Evolutionary conservation across 129 eudicot genomes (phyloP), one percentile per base, ranked within the genome.

Genomic region (Artemisia tridentata): DNA sequence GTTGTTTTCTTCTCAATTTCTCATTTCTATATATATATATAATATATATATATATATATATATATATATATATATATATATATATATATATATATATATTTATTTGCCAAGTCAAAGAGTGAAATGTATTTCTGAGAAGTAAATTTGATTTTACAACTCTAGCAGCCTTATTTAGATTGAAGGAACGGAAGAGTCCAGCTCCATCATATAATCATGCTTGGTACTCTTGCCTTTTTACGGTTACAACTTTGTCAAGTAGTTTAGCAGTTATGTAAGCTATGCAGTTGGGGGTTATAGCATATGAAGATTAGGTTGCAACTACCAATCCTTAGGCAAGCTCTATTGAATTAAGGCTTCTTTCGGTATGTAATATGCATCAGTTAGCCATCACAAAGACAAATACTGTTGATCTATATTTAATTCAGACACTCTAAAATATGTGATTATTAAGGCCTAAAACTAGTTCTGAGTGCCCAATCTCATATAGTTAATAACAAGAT

Each of bases 251-350:
- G 55, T 31, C 41, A 31, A 31, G 7, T 31, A 31, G 41, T 31
- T 31, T 31, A 4, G 7, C 41, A 4, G 1, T 31, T 31, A 31
- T 5, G 41, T 5, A 31, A 31, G 41, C 41, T 31, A 34, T 34
- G 43, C 1, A 34, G 43, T 21, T 47, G 12, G 15, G 57, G 56
- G 57, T 66, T 19, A 66, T 46, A 55, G 5, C 20, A 66, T 46
- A 66, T 66, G 47, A 55, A 47, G 56, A 47, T 66, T 48, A 66
- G 55, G 19, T 47, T 50, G 43, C 43, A 34, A 5, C 43, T 34
- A 34, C 43, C 43, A 5, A 34, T 34, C 9, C 43, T 34, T 7
- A 34, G 43, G 8, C 43, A 34, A 5, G 43, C 1, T 5, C 15
- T 46, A 25, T 15, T 41, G 56, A 11, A 17, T 45, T 19, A 66